Evolutionary conservation across 352 stramenopile genomes (phyloP).

Genomic region (Vaucheria bursata): DNA sequence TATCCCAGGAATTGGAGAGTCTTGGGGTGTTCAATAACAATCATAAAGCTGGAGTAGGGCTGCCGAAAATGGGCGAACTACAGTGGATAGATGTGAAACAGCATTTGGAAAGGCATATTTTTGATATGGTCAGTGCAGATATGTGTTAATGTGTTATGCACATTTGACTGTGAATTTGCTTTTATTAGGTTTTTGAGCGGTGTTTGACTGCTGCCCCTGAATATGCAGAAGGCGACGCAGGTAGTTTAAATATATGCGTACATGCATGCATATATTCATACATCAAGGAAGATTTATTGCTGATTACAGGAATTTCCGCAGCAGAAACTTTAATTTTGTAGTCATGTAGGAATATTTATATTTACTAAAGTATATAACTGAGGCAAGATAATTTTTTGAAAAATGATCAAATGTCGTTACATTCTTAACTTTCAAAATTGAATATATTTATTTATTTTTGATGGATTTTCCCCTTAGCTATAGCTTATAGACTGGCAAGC

Average conservation of each 20-base stretch:
- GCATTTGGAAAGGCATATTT: slow-evolving; percentile 38
- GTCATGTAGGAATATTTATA: too few species aligned
- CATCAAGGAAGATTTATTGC: too few species aligned
- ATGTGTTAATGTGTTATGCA: not conserved
- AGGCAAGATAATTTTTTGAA: too few species aligned
- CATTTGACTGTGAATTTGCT: not conserved
- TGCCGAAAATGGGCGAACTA: slow-evolving; percentile 32
- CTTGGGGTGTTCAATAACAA: slow-evolving; percentile 44
- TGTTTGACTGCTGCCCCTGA: slow-evolving; percentile 24
- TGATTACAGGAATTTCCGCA: too few species aligned
- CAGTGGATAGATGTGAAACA: slow-evolving; percentile 43
- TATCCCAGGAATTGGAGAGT: not conserved
- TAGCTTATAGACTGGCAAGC: slow-evolving; percentile 13
- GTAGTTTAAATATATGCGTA: too few species aligned
- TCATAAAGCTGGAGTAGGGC: slow-evolving; percentile 24
- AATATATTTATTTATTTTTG: too few species aligned
- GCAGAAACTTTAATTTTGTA: too few species aligned
- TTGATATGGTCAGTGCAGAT: slow-evolving; percentile 19
- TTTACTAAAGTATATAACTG: too few species aligned
- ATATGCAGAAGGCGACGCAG: slow-evolving; percentile 20
- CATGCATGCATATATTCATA: too few species aligned
- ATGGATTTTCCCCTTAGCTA: slow-evolving; percentile 11
- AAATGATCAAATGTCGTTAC: too few species aligned
- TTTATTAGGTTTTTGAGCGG: slow-evolving; percentile 32
- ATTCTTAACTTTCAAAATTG: too few species aligned